A percentile compares a stretch with the other conserved stretches of the same genome.
Evolutionary conservation across 257 asterid genomes (phyloP).

Genomic region (Anisodus acutangulus): DNA sequence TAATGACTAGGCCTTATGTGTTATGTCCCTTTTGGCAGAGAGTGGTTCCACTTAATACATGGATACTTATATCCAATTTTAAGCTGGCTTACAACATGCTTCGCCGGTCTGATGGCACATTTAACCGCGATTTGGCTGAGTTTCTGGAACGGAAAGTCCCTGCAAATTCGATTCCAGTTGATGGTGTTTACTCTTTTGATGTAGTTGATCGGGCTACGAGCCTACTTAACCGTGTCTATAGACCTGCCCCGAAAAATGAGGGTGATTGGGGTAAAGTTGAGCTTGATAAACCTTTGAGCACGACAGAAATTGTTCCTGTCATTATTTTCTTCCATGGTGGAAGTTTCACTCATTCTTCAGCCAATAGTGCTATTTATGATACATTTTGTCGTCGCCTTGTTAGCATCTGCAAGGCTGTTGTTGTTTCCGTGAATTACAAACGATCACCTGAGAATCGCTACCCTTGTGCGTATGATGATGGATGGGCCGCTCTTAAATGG

Average conservation of each 20-base stretch:
- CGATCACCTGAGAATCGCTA: conserved; percentile 76
- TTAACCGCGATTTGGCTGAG: conserved; percentile 75
- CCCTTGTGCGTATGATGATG: conserved; percentile 86
- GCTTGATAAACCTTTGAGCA: conserved; percentile 66
- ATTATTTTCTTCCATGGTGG: conserved; percentile 88
- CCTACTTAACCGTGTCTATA: conserved; percentile 66
- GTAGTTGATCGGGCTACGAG: conserved; percentile 70
- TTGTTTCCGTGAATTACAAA: conserved; percentile 78
- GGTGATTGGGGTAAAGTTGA: conserved; percentile 47
- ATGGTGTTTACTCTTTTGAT: conserved; percentile 74
- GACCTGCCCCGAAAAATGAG: conserved; percentile 44
- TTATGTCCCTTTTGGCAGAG: conserved; percentile 48
- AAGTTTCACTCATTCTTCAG: conserved; percentile 86
- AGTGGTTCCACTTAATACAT: conserved; percentile 83
- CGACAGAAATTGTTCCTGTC: conserved; percentile 62
- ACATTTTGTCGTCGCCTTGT: conserved; percentile 83
- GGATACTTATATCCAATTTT: conserved; percentile 85
- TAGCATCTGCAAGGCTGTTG: conserved; percentile 61
- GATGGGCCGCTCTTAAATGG: conserved; percentile 85
- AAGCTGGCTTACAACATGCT: conserved; percentile 83
- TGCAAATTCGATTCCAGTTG: conserved; percentile 72
- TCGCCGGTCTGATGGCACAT: conserved; percentile 84
- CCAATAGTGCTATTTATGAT: conserved; percentile 84
- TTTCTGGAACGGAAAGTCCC: conserved; percentile 82
- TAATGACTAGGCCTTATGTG: background rate